Percentiles rank a stretch among this genome's conserved stretches.
Evolutionary conservation across 2,329 filamentous ascomycete genomes (phyloP).

Genomic region (Cladosporium sp.): DNA sequence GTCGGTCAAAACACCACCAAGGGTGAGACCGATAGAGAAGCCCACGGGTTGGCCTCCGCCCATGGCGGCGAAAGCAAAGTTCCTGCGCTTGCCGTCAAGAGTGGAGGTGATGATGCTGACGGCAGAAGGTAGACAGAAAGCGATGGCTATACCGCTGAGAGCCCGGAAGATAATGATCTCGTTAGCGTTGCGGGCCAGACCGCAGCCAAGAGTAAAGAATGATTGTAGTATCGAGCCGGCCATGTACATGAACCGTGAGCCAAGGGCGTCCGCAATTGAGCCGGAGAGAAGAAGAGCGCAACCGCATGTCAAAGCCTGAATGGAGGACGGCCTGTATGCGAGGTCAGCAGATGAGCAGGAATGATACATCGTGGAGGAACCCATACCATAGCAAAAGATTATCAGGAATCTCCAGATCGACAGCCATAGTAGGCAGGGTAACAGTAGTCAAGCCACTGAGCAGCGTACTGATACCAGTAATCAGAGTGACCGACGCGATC

Average conservation of each 20-base stretch:
- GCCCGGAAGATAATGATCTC: constrained; percentile 34
- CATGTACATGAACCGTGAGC: constrained; percentile 51
- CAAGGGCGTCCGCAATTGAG: constrained; percentile 55
- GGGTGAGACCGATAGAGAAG: constrained; percentile 53
- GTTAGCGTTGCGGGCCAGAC: constrained; percentile 41
- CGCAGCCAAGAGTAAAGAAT: constrained; percentile 49
- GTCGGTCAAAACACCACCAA: constrained; percentile 54
- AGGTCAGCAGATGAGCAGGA: not conserved
- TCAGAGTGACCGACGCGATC: constrained; percentile 32
- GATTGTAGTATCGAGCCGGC: constrained; percentile 49
- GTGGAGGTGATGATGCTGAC: constrained; percentile 53
- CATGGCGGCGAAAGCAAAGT: constrained; percentile 55
- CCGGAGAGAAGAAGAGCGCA: constrained; percentile 54
- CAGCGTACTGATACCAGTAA: constrained; percentile 30
- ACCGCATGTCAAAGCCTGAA: constrained; percentile 46
- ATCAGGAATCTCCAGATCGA: constrained; percentile 36
- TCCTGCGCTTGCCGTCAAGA: constrained; percentile 51
- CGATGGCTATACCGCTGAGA: constrained; percentile 35
- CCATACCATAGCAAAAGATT: constrained; percentile 32
- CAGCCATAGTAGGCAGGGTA: constrained; percentile 46
- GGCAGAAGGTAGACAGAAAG: constrained; percentile 46
- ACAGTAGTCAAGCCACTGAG: constrained; percentile 47
- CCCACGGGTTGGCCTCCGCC: constrained; percentile 56
- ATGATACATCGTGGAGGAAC: too few species aligned
- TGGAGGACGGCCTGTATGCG: constrained; percentile 34